These are phyloP conservation scores for Fusarium irregulare DNA, from an alignment of 2,329 filamentous ascomycete species.

Conservation along the genomic window DNA sequence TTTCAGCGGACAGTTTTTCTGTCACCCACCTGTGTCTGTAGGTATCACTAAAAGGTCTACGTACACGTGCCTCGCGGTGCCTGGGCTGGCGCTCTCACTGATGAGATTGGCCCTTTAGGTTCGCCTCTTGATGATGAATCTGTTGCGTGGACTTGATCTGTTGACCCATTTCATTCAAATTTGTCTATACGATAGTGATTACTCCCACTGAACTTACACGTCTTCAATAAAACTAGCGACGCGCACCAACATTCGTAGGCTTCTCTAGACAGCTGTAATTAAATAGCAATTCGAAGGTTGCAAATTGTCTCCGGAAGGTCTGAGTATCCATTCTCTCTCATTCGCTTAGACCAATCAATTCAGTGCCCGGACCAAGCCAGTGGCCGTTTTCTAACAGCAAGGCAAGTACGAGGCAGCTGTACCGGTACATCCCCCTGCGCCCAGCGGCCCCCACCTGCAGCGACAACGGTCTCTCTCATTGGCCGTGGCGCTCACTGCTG, in stretches of 20 bases:
- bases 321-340: neutral
- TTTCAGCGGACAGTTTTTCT: no score
- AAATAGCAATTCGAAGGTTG: slow-evolving; percentile 24
- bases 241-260: slow-evolving; percentile 28
- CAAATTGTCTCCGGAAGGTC: slow-evolving; percentile 10
- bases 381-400: slow-evolving; percentile 12
- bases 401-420: slow-evolving; percentile 37
- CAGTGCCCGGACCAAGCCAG: neutral
- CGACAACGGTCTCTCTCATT: slow-evolving; percentile 42
- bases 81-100: neutral
- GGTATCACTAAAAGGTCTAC: slow-evolving; percentile 23
- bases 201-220: slow-evolving; percentile 1
- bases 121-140: slow-evolving; percentile 43
- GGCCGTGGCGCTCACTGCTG: slow-evolving; percentile 48
- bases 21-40: neutral
- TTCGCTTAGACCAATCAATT: slow-evolving; percentile 3
- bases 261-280: slow-evolving; percentile 11
- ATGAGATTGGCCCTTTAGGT: slow-evolving; percentile 26
- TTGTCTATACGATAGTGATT: neutral
- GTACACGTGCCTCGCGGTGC: slow-evolving; percentile 24
- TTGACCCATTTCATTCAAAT: slow-evolving; percentile 24
- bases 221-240: slow-evolving; percentile 7
- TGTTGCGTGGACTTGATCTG: slow-evolving; percentile 32
- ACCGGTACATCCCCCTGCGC: slow-evolving; percentile 45
- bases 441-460: slow-evolving; percentile 41